Conservation (phyloP, 1,284 basidiomycete species). For the Cryptococcus amylolentus region DNA sequence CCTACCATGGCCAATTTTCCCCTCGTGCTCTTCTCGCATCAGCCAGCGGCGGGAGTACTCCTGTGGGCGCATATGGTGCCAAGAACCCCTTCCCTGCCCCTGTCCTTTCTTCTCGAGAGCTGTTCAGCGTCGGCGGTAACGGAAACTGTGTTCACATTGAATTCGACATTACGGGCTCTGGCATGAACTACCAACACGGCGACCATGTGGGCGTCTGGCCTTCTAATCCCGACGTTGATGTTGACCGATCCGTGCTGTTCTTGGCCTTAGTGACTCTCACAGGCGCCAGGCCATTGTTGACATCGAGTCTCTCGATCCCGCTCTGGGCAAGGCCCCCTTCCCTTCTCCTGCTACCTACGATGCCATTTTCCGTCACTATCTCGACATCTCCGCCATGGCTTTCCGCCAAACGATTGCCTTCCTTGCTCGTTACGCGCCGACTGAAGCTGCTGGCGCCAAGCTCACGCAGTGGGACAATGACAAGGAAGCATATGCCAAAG, state of each 20-base stretch:
- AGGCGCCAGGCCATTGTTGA: slow-evolving; percentile 78
- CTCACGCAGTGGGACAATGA: slow-evolving; percentile 76
- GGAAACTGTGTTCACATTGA: slow-evolving; percentile 96
- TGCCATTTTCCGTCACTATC: slow-evolving; percentile 92
- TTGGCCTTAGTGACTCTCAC: slow-evolving; percentile 67
- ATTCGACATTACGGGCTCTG: slow-evolving; percentile 89
- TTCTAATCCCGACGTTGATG: slow-evolving; percentile 85
- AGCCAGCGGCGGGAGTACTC: slow-evolving; percentile 53
- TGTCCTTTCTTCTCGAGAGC: slow-evolving; percentile 71
- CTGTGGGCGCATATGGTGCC: slow-evolving; percentile 61
- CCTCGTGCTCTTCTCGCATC: slow-evolving; percentile 67
- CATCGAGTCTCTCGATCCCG: slow-evolving; percentile 94
- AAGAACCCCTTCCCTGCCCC: slow-evolving; percentile 96
- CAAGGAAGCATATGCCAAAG: slow-evolving; percentile 76
- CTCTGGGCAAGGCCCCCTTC: slow-evolving; percentile 97
- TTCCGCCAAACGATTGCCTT: slow-evolving; percentile 88
- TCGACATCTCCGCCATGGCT: slow-evolving; percentile 88
- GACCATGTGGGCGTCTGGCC: slow-evolving; percentile 99
- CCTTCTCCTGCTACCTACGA: slow-evolving; percentile 93
- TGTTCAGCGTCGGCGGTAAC: slow-evolving; percentile 71
- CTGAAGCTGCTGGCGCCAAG: slow-evolving; percentile 67
- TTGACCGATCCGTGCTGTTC: slow-evolving; percentile 76
- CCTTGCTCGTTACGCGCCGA: slow-evolving; percentile 84
- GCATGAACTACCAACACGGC: slow-evolving; percentile 97
- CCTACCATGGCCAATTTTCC: slow-evolving; percentile 87